Conservation (phyloP, 352 stramenopile genomes). For the Phytophthora multivora region DNA sequence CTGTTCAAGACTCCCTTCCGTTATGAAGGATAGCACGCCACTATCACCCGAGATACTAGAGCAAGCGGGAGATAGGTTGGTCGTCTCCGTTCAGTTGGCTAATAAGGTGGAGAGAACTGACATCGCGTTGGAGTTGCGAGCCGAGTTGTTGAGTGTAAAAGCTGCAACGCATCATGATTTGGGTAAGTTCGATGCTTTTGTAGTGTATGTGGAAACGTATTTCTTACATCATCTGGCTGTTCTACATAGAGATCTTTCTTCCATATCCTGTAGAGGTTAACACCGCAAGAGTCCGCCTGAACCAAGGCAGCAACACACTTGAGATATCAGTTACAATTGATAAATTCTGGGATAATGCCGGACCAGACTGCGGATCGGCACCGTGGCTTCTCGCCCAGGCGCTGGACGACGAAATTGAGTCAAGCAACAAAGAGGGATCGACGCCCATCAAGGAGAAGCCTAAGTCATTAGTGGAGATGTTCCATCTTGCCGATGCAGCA, state of each 20-base stretch:
- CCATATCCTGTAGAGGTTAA: slow-evolving; percentile 61
- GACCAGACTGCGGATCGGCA: slow-evolving; percentile 59
- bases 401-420: slow-evolving; percentile 40
- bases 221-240: not conserved
- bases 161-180: slow-evolving; percentile 52
- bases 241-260: slow-evolving; percentile 60
- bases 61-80: slow-evolving; percentile 36
- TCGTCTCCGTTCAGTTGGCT: slow-evolving; percentile 48
- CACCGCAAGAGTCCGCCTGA: slow-evolving; percentile 41
- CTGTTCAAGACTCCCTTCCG: slow-evolving; percentile 40
- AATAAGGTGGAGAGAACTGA: slow-evolving; percentile 34
- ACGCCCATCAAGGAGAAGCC: slow-evolving; percentile 21
- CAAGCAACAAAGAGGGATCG: not conserved
- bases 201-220: no score
- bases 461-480: slow-evolving; percentile 73
- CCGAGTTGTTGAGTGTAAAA: slow-evolving; percentile 58
- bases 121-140: slow-evolving; percentile 54
- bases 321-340: slow-evolving; percentile 49
- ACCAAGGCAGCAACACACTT: slow-evolving; percentile 41
- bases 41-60: slow-evolving; percentile 53
- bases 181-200: slow-evolving; percentile 31
- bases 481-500: slow-evolving; percentile 50
- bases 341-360: slow-evolving; percentile 49
- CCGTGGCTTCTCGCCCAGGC: slow-evolving; percentile 71
- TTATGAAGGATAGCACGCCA: slow-evolving; percentile 41